phyloP scores from a whole-genome alignment of 2,329 filamentous ascomycete genomes.

The Fusarium equiseti region DNA sequence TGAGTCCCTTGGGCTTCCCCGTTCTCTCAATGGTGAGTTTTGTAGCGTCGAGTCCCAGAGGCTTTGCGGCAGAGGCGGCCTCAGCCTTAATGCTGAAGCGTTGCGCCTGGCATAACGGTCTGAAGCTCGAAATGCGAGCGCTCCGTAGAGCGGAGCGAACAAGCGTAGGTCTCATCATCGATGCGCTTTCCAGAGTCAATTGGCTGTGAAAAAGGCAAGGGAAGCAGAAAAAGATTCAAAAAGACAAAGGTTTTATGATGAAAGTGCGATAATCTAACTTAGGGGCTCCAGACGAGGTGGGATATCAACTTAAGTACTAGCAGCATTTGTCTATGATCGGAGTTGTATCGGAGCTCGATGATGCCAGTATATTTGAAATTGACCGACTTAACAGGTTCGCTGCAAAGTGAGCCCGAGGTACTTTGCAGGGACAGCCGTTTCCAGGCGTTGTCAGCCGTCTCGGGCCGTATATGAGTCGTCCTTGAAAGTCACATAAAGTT shows the following conservation, averaged over 20 bases:
- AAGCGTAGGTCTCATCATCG: conserved; percentile 50
- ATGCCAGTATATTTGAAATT: conserved; percentile 40
- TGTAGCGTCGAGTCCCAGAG: conserved; percentile 79
- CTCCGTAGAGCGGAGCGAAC: conserved; percentile 52
- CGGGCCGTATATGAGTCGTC: conserved; percentile 37
- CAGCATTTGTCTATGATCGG: conserved; percentile 37
- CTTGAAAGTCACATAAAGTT: conserved; percentile 35
- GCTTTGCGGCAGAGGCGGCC: conserved; percentile 63
- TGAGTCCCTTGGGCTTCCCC: conserved; percentile 77
- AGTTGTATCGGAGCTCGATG: conserved; percentile 45
- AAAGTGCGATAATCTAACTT: conserved; percentile 1
- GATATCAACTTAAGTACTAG: conserved; percentile 37
- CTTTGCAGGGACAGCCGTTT: conserved; percentile 41
- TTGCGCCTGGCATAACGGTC: conserved; percentile 48
- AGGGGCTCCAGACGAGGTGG: conserved; percentile 15
- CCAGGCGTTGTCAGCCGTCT: conserved; percentile 44
- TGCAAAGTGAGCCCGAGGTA: conserved; percentile 40
- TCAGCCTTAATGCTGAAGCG: conserved; percentile 67
- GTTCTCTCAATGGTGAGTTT: conserved; percentile 82
- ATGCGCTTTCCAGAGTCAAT: conserved; percentile 23
- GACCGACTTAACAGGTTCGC: conserved; percentile 36
- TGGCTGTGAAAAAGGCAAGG: neutral
- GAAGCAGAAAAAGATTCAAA: neutral
- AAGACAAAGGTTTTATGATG: conserved; percentile 8
- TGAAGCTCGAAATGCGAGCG: conserved; percentile 56